Conservation (phyloP, 2,329 filamentous ascomycete genomes). For the Penicillium sclerotiorum region DNA sequence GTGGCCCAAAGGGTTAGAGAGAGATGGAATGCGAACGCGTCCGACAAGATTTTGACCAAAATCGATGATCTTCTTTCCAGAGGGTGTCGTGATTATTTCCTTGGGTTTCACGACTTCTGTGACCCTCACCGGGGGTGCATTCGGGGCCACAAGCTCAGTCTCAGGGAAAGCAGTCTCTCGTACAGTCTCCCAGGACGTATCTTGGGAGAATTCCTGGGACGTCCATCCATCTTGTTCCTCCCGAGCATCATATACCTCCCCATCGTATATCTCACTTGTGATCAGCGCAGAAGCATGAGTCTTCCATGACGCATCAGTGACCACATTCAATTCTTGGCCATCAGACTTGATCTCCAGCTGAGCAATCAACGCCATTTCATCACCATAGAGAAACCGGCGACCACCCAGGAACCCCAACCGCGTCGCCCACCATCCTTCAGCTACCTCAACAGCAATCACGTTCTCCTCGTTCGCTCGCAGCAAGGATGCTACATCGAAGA, state of each 20-base stretch:
- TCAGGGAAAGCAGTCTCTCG: conserved; percentile 34
- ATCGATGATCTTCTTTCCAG: conserved; percentile 56
- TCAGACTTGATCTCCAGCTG: conserved; percentile 32
- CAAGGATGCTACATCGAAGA: conserved; percentile 53
- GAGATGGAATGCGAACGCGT: conserved; percentile 42
- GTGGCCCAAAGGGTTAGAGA: conserved; percentile 19
- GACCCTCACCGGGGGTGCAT: conserved; percentile 49
- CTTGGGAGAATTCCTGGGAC: conserved; percentile 18
- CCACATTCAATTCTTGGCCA: conserved; percentile 11
- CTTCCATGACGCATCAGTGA: conserved; percentile 30
- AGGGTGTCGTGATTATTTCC: conserved; percentile 35
- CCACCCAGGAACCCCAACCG: conserved; percentile 34
- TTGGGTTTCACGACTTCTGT: conserved; percentile 32
- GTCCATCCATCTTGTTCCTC: conserved; percentile 31
- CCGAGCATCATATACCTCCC: conserved; percentile 54
- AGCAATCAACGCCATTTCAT: conserved; percentile 28
- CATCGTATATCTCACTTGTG: conserved; percentile 54
- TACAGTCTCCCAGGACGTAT: conserved; percentile 30
- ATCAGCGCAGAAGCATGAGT: conserved; percentile 23
- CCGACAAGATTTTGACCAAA: conserved; percentile 64
- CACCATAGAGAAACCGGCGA: conserved; percentile 27
- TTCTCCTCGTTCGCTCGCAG: conserved; percentile 41
- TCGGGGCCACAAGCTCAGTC: conserved; percentile 43
- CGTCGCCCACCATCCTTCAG: conserved; percentile 54
- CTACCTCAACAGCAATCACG: conserved; percentile 46